These are phyloP conservation scores for Backusella macrospora DNA, from an alignment of 192 early-diverging fungal genomes.

Conservation along the genomic window DNA sequence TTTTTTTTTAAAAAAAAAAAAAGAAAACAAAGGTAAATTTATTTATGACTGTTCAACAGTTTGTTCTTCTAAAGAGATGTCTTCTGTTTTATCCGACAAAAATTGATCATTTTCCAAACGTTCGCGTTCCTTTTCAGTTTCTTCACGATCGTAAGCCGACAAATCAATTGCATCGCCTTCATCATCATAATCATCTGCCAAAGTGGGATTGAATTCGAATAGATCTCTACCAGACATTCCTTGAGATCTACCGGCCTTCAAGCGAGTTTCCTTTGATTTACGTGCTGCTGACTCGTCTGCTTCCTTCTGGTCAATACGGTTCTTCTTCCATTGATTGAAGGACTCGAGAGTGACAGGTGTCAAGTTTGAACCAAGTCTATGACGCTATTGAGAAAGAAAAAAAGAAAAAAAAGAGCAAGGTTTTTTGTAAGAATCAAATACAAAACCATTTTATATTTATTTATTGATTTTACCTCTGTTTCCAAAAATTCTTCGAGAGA, in stretches of 20 bases:
- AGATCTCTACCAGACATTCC: slow-evolving; percentile 97
- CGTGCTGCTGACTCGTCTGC: slow-evolving; percentile 65
- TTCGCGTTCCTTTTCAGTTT: slow-evolving; percentile 57
- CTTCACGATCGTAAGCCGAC: slow-evolving; percentile 68
- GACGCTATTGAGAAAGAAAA: slow-evolving; percentile 62
- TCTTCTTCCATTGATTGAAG: slow-evolving; percentile 93
- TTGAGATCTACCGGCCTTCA: slow-evolving; percentile 84
- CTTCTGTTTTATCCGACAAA: background rate
- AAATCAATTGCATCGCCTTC: slow-evolving; percentile 86
- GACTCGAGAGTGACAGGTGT: slow-evolving; percentile 95
- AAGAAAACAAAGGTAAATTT: background rate
- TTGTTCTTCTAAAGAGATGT: slow-evolving; percentile 10
- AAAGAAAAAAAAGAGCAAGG: background rate
- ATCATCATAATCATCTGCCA: slow-evolving; percentile 66
- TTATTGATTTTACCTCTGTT: slow-evolving; percentile 66
- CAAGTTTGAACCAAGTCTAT: slow-evolving; percentile 87
- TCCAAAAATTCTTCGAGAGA: slow-evolving; percentile 98
- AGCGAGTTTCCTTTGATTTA: slow-evolving; percentile 82
- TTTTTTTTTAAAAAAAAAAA: background rate
- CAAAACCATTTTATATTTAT: background rate
- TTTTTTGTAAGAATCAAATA: background rate
- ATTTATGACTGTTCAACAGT: slow-evolving; percentile 17
- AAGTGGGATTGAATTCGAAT: slow-evolving; percentile 97
- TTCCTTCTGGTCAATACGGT: slow-evolving; percentile 72
- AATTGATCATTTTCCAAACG: slow-evolving; percentile 27